These are phyloP conservation scores for Xylaria multiplex DNA, from an alignment of 2,329 filamentous ascomycete species.

Conservation along the genomic window DNA sequence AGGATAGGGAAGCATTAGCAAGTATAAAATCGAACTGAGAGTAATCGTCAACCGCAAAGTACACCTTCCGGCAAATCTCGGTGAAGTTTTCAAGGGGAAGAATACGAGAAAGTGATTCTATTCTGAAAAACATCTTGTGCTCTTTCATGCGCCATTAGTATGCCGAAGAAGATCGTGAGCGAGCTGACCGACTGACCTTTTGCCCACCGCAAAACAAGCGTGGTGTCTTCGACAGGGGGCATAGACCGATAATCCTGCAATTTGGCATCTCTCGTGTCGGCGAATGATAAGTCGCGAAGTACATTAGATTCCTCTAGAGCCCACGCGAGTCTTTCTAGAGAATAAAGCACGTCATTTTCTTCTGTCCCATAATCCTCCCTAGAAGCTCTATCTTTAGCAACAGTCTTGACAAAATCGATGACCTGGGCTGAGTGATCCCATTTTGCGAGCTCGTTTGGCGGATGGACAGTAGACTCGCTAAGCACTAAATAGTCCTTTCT, in stretches of 20 bases:
- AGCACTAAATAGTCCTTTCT: background rate
- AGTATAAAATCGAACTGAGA: slow-evolving; percentile 50
- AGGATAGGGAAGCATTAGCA: slow-evolving; percentile 51
- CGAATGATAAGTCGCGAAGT: slow-evolving; percentile 15
- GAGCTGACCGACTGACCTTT: slow-evolving; percentile 43
- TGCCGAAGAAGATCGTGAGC: background rate
- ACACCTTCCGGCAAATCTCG: slow-evolving; percentile 50
- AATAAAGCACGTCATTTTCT: slow-evolving; percentile 31
- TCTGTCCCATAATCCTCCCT: slow-evolving; percentile 24
- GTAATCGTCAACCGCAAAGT: slow-evolving; percentile 51
- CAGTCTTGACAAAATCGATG: slow-evolving; percentile 49
- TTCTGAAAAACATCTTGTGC: slow-evolving; percentile 42
- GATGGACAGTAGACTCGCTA: background rate
- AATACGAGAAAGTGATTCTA: slow-evolving; percentile 49
- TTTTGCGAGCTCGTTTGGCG: slow-evolving; percentile 26
- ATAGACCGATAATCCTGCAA: slow-evolving; percentile 33
- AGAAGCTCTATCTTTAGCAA: slow-evolving; percentile 31
- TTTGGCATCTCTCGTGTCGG: slow-evolving; percentile 22
- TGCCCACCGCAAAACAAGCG: slow-evolving; percentile 48
- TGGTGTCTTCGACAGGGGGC: slow-evolving; percentile 47
- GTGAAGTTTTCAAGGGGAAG: slow-evolving; percentile 49
- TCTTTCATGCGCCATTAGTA: slow-evolving; percentile 37
- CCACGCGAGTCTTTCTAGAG: slow-evolving; percentile 30
- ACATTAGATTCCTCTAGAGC: slow-evolving; percentile 27
- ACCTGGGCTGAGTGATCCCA: slow-evolving; percentile 52